Base-by-base conservation (phyloP, 31 red algal species). In the Endocladia muricata region DNA sequence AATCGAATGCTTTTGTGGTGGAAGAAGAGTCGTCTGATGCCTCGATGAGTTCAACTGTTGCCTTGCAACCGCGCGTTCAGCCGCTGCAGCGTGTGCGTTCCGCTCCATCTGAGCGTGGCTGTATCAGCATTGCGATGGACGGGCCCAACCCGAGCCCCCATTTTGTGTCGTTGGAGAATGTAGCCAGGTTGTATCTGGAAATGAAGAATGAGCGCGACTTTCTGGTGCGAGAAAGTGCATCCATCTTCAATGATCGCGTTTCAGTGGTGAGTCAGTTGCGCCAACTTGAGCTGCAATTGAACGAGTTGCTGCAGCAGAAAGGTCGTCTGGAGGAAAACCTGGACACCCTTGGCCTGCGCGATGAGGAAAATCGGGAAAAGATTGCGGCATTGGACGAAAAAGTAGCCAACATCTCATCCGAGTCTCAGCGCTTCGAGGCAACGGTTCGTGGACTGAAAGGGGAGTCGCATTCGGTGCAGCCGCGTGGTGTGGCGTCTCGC, bases 151-250 rank as follows among this genome's bases (percentile, higher is more conserved):
- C 91, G 37, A 77, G 70, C 38, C 78, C 84, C 2, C 91, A 94
- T 74, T 83, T 94, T 65, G 91, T 94, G n/a, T 94, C 91, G 7
- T 55, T 94, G 52, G 91, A 88, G 62, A 94, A 94, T 61, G 79
- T 94, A 3, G 91, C 91, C 13, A 68, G 91, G 30, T 40, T 94
- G 17, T 94, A 94, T 42, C 47, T 88, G 39, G 91, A 94, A 48
- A 86, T 94, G 59, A 87, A 94, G 64, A 83, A 87, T 42, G 91
- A 94, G 62, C 84, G 91, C 8, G 84, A 88, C 67, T 84, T 88
- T 69, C 80, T 94, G 38, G 78, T 94, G 2, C 44, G 84, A 28
- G 91, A 88, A 66, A 84, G 78, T 25, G 84, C 77, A 21, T 59
- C 74, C 29, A 84, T 87, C 37, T 88, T 84, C 70, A 81, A 79